Base-by-base conservation (phyloP, 176 grass and related monocot genomes). In the Tuctoria greenei region DNA sequence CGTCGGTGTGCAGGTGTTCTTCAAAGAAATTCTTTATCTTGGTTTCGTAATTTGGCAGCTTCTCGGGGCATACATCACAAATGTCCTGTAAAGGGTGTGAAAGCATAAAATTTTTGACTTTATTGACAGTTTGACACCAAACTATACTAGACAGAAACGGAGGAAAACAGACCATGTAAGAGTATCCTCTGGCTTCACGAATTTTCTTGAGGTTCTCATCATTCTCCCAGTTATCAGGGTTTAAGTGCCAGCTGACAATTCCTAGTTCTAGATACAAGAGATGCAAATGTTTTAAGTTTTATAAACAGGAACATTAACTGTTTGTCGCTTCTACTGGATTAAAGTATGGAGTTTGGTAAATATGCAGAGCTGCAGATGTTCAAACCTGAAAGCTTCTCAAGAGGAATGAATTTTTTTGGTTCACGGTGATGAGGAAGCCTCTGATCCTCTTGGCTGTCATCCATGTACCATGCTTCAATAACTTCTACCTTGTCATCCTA, bases 1-100 rank as follows among this genome's bases (percentile, higher is more conserved):
- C 92, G 46, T 95, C 92, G 70, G 86, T 95, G 67, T 95, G 92
- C 37, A 91, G 83, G 77, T 95, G 92, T 72, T 95, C 92, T 86
- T 95, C 89, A 72, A 95, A 95, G 77, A 95, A 91, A 83, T 68
- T 82, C 77, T 95, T 95, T 54, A 95, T 61, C 85, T 91, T 95
- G 60, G 14, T 59, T 69, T 95, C 92, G 21, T 95, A 95, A 82
- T 95, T 95, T 60, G 89, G 86, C 64, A 95, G 70, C 77, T 95
- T 95, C 44, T 95, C 92, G 52, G 86, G 88, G 61, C 92, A 84
- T 24, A 95, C 86, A 80, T 95, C 86, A 76, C 83, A 91, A 81
- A 95, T 95, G 75, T 95, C 92, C 92, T 95, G 81, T 10, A 81
- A 56, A 79, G 21, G 31, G n/a, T 15, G 65, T 66, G 21, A 65